Percentiles rank a stretch among this genome's conserved stretches.
These are phyloP conservation scores for Phytophthora parvispora DNA, from an alignment of 352 stramenopile genomes.

Conservation along the genomic window DNA sequence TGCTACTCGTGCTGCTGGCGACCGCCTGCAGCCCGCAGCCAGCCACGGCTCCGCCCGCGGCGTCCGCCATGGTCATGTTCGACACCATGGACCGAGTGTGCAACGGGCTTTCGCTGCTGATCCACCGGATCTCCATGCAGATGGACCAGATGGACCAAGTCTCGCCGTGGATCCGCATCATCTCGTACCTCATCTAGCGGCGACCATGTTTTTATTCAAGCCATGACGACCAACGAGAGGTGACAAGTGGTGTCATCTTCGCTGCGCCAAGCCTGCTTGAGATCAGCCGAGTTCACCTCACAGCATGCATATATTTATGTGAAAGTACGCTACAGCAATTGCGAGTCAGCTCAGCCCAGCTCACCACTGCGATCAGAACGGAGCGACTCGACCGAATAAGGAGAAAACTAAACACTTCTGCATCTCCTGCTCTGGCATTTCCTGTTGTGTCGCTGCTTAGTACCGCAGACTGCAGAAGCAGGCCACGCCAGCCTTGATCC, in stretches of 20 bases:
- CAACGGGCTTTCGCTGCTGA: constrained; percentile 69
- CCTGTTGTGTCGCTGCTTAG: constrained; percentile 38
- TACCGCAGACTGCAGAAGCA: constrained; percentile 96
- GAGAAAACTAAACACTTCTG: constrained; percentile 14
- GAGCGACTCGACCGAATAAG: constrained; percentile 11
- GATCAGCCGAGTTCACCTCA: constrained; percentile 1
- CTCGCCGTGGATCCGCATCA: constrained; percentile 63
- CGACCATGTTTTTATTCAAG: constrained; percentile 25
- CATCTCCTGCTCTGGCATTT: background rate
- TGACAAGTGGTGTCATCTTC: background rate
- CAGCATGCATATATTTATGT: constrained; percentile 50
- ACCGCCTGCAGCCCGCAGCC: constrained; percentile 71
- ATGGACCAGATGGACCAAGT: constrained; percentile 67
- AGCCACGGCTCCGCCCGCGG: constrained; percentile 41
- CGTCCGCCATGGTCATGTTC: constrained; percentile 51
- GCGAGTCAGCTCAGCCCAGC: constrained; percentile 1
- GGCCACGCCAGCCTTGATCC: constrained; percentile 97
- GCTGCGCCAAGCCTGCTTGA: background rate
- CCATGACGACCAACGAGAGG: constrained; percentile 1
- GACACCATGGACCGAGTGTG: constrained; percentile 68
- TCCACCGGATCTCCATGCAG: constrained; percentile 71
- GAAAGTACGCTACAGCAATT: constrained; percentile 18
- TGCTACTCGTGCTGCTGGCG: constrained; percentile 70
- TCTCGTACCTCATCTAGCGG: constrained; percentile 65
- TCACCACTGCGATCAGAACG: background rate